Percentiles rank a stretch among this genome's conserved stretches.
Conservation (phyloP, 306 rosid species). For the Macrotyloma uniflorum region DNA sequence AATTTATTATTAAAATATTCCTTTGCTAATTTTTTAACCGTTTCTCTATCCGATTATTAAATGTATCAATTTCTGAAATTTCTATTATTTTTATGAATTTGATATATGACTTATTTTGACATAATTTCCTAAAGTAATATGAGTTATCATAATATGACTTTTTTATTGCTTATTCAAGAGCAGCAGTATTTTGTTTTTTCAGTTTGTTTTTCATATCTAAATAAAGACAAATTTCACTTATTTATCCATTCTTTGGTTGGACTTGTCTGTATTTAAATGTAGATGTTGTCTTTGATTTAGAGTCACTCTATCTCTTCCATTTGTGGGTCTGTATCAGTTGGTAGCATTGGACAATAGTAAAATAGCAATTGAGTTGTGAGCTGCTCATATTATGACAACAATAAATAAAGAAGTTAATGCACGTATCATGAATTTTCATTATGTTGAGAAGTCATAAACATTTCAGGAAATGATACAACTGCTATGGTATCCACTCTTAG, state of each 20-base stretch:
- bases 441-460: slow-evolving; percentile 5
- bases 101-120: background rate
- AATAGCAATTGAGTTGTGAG: background rate
- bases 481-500: slow-evolving; percentile 9
- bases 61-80: slow-evolving; percentile 14
- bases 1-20: slow-evolving; percentile 5
- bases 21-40: background rate
- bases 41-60: slow-evolving; percentile 16
- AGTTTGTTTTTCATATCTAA: background rate
- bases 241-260: background rate
- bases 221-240: background rate
- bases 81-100: background rate
- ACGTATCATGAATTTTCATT: background rate
- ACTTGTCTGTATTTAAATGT: background rate
- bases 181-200: background rate
- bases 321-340: slow-evolving; percentile 1
- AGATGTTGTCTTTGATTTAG: background rate
- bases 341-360: slow-evolving; percentile 4
- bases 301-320: background rate
- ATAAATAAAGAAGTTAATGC: background rate
- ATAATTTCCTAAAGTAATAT: background rate
- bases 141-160: slow-evolving; percentile 8
- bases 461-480: slow-evolving; percentile 24
- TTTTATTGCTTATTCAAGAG: slow-evolving; percentile 7
- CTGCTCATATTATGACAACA: slow-evolving; percentile 4